These are phyloP conservation scores for Aspergillus niger DNA, from an alignment of 2,329 filamentous ascomycete species.

Conservation along the genomic window DNA sequence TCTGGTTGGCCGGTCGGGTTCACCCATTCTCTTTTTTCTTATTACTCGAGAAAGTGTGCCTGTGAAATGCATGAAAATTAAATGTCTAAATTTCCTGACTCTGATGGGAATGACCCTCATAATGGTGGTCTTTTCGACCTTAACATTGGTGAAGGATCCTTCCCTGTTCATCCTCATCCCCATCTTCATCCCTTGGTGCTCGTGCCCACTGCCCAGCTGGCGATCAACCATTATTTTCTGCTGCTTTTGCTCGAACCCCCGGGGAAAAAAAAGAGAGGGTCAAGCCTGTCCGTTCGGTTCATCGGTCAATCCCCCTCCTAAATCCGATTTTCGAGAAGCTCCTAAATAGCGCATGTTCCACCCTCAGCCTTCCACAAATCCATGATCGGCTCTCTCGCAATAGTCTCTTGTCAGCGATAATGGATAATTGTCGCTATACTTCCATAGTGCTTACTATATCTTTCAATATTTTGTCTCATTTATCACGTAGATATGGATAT, in stretches of 20 bases:
- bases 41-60: background rate
- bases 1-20: constrained; percentile 11
- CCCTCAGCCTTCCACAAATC: background rate
- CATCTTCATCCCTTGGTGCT: background rate
- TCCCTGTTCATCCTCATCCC: background rate
- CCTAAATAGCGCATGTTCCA: background rate
- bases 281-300: background rate
- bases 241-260: background rate
- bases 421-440: background rate
- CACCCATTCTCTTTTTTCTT: background rate
- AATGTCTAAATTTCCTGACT: background rate
- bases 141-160: background rate
- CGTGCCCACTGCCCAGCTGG: background rate
- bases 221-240: background rate
- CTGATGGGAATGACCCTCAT: background rate
- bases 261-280: background rate
- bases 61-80: background rate
- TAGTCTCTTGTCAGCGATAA: background rate
- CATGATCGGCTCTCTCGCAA: background rate
- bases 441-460: background rate
- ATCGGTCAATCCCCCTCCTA: background rate
- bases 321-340: constrained; percentile 1
- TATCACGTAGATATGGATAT: too few relatives aligned
- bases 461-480: background rate
- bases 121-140: background rate